Evolutionary conservation across 202 grass and related monocot species (phyloP), one percentile per base, ranked within the genome.

Genomic region (Dendrocalamus latiflorus): DNA sequence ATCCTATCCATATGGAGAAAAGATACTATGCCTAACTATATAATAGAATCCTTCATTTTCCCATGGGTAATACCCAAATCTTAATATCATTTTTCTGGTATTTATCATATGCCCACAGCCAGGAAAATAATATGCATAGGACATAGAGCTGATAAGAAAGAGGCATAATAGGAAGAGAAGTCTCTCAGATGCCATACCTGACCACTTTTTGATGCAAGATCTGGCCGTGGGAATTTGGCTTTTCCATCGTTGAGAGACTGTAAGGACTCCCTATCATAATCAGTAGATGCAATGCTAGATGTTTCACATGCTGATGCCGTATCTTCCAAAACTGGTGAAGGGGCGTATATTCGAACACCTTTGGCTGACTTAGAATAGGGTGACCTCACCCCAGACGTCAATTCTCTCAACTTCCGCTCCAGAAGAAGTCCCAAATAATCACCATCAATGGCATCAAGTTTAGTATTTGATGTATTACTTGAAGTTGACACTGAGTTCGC

Each of bases 391-490:
- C 81, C 83, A 28, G 87, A 89, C 30, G 93, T 83, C 66, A 96
- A 53, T 86, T 99, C 93, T 87, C 78, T 99, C 72, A 99, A 81
- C 60, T 91, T 96, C 56, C 88, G 89, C 57, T 99, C 91, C 76
- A 99, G 83, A 70, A 94, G 78, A 83, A 92, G 72, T 38, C 96
- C 93, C 84, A 96, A 80, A 84, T 83, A 93, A 92, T 95, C 93
- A 68, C 91, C 93, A 83, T 95, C 91, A 72, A 92, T 98, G 63
- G 51, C 77, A 88, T 92, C 81, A 42, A 77, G 71, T 64, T 70
- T 84, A 65, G 5, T 5, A 72, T 77, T 70, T 50, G 69, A 84
- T 71, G 87, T 83, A 54, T 83, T 78, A 25, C 81, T 89, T 68
- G 65, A 88, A 75, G 71, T 81, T 57, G 77, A 75, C 16, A 70